Conservation (phyloP, 192 early-diverging fungal genomes). For the Linderina pennispora region DNA sequence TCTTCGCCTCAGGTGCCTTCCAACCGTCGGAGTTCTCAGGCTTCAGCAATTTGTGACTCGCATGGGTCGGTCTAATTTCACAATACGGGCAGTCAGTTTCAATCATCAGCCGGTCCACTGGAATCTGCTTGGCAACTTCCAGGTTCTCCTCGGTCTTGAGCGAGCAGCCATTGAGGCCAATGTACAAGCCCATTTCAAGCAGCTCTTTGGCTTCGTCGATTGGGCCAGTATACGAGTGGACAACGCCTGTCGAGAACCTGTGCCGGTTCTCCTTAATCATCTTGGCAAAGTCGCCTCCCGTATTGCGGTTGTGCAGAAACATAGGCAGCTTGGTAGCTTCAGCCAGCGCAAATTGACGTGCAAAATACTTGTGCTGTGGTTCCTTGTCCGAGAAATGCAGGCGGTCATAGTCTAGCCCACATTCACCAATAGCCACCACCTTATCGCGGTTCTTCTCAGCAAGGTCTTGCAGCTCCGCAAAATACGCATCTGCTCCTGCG, state of each 20-base stretch:
- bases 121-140: slow-evolving; percentile 62
- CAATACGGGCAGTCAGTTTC: slow-evolving; percentile 96
- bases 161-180: slow-evolving; percentile 97
- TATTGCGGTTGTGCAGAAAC: slow-evolving; percentile 89
- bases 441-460: slow-evolving; percentile 37
- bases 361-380: slow-evolving; percentile 71
- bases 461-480: slow-evolving; percentile 42
- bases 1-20: slow-evolving; percentile 49
- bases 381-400: slow-evolving; percentile 75
- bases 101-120: slow-evolving; percentile 77
- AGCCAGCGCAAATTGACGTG: slow-evolving; percentile 74
- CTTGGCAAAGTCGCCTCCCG: slow-evolving; percentile 69
- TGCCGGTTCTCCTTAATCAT: slow-evolving; percentile 55
- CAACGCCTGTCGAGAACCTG: slow-evolving; percentile 64
- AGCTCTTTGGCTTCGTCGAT: slow-evolving; percentile 57
- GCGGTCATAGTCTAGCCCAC: slow-evolving; percentile 92
- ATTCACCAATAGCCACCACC: slow-evolving; percentile 92
- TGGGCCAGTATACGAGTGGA: slow-evolving; percentile 86
- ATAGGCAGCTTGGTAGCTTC: slow-evolving; percentile 72
- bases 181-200: slow-evolving; percentile 67
- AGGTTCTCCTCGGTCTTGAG: slow-evolving; percentile 85
- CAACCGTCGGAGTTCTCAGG: slow-evolving; percentile 12
- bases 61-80: slow-evolving; percentile 83
- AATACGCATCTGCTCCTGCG: slow-evolving; percentile 61
- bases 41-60: slow-evolving; percentile 56